Evolutionary conservation across 78 protist species (phyloP).

Genomic region (Polysphondylium violaceum): DNA sequence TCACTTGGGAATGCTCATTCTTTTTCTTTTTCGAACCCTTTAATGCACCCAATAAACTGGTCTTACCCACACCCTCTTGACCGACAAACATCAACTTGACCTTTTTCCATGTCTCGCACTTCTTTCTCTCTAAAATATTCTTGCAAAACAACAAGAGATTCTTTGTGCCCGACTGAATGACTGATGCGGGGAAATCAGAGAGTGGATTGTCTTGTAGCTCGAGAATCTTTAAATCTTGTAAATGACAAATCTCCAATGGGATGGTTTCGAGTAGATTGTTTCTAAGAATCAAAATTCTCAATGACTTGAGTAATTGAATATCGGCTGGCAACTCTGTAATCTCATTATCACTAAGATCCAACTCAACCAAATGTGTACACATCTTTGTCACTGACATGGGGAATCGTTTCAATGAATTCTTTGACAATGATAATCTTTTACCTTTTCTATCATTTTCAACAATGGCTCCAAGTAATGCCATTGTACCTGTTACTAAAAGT

Average conservation of each 20-base stretch:
- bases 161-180: constrained; percentile 46
- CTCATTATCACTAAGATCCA: constrained; percentile 54
- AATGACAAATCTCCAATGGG: constrained; percentile 58
- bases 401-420: constrained; percentile 2
- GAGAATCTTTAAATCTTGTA: constrained; percentile 49
- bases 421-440: constrained; percentile 38
- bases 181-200: constrained; percentile 40
- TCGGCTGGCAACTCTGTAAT: constrained; percentile 42
- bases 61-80: constrained; percentile 81
- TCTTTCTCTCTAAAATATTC: constrained; percentile 54
- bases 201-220: constrained; percentile 70
- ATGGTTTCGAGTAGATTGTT: constrained; percentile 46
- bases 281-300: constrained; percentile 58
- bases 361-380: constrained; percentile 52
- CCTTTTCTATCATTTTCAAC: constrained; percentile 48
- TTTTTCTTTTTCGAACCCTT: constrained; percentile 62
- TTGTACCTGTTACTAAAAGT: constrained; percentile 60
- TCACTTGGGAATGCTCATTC: constrained; percentile 44
- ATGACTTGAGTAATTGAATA: constrained; percentile 15
- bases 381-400: constrained; percentile 59
- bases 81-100: constrained; percentile 81
- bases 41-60: constrained; percentile 40
- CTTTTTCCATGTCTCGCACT: constrained; percentile 63
- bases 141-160: constrained; percentile 41
- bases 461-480: constrained; percentile 75